These are phyloP conservation scores for Claviceps fusiformis DNA, from an alignment of 2,329 filamentous ascomycete species.

Conservation along the genomic window DNA sequence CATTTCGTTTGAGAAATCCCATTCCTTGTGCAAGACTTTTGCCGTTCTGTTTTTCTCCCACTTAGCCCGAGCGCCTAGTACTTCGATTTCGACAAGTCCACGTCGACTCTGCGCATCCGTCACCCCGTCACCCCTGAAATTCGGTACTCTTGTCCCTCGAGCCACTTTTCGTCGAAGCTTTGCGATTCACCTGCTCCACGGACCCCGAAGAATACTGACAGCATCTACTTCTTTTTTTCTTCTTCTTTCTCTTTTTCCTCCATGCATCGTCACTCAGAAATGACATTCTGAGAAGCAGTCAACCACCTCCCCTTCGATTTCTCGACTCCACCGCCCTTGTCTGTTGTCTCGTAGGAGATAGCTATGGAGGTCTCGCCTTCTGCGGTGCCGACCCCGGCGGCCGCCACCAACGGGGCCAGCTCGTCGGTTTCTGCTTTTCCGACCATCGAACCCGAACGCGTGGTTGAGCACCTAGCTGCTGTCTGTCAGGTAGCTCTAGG, in stretches of 20 bases:
- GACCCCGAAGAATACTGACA: background rate
- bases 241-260: too few species aligned
- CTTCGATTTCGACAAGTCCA: background rate
- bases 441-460: slow-evolving; percentile 50
- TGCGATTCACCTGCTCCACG: background rate
- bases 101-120: background rate
- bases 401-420: slow-evolving; percentile 26
- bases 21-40: background rate
- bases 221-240: too few species aligned
- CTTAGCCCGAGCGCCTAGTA: background rate
- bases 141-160: background rate
- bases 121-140: background rate
- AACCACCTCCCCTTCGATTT: background rate
- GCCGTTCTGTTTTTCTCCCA: background rate
- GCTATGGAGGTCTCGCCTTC: slow-evolving; percentile 42
- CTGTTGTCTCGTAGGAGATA: slow-evolving; percentile 5
- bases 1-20: background rate
- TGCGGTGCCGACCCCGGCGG: slow-evolving; percentile 26
- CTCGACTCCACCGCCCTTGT: background rate
- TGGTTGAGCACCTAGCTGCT: slow-evolving; percentile 59
- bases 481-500: slow-evolving; percentile 63
- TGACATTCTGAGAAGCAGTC: background rate
- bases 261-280: background rate
- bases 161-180: background rate
- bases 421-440: slow-evolving; percentile 32